Percentiles rank a stretch among this genome's conserved stretches.
These are phyloP conservation scores for Posidonia australis DNA, from an alignment of 106 monocot species.

Conservation along the genomic window DNA sequence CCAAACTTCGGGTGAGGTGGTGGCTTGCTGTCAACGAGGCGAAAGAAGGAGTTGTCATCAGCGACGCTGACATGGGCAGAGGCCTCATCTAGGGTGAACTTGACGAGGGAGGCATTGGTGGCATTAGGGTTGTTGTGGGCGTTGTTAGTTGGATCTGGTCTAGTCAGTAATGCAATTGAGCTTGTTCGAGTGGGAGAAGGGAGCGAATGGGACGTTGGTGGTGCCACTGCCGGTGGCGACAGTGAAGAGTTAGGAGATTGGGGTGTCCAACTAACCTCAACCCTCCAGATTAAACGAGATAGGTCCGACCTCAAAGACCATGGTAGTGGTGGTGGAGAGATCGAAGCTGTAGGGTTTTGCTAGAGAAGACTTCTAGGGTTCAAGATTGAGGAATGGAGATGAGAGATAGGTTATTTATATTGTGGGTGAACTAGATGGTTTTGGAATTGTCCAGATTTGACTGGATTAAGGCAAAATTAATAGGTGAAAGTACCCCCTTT, in stretches of 20 bases:
- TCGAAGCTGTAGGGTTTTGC: no score
- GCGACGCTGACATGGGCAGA: no score
- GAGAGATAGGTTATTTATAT: no score
- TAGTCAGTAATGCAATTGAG: conserved; percentile 90
- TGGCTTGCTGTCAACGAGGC: conserved; percentile 87
- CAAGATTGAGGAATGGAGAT: neutral
- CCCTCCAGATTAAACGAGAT: conserved; percentile 92
- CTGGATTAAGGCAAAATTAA: no score
- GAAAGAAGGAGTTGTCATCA: conserved; percentile 69
- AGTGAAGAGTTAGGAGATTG: no score
- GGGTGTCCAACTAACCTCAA: conserved; percentile 74
- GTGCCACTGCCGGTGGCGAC: conserved; percentile 6
- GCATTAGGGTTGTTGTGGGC: no score
- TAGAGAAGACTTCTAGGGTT: neutral
- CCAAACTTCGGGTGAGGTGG: conserved; percentile 89
- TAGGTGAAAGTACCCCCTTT: no score
- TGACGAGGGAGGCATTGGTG: conserved; percentile 22
- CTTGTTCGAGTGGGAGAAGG: conserved; percentile 95
- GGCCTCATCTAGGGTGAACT: conserved; percentile 65
- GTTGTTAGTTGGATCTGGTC: conserved; percentile 38
- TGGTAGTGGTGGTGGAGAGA: no score
- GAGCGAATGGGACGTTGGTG: conserved; percentile 69
- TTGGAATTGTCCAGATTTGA: no score
- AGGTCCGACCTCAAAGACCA: conserved; percentile 69
- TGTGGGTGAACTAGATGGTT: no score